Conservation (phyloP, 352 stramenopile genomes). For the Phytophthora cactorum region DNA sequence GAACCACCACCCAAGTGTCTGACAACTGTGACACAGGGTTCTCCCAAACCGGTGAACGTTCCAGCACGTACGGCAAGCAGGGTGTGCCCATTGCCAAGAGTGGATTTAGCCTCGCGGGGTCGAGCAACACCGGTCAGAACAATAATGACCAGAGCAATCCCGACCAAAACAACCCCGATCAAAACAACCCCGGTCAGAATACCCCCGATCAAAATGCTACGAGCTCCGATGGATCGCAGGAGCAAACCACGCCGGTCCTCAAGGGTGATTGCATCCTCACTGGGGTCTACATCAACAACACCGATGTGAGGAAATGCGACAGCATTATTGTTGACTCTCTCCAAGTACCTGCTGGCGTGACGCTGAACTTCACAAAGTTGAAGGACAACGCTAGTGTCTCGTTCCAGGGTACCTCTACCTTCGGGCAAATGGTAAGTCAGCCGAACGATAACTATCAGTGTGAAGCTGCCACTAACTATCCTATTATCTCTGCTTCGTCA, state of each 20-base stretch:
- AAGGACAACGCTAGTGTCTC: constrained; percentile 28
- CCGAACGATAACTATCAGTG: no score
- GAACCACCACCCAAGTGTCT: background rate
- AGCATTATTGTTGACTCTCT: constrained; percentile 32
- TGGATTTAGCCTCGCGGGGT: constrained; percentile 2
- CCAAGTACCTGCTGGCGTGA: constrained; percentile 34
- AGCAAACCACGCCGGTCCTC: constrained; percentile 7
- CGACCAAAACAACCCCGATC: background rate
- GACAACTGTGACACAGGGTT: constrained; percentile 9
- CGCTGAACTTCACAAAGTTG: constrained; percentile 38
- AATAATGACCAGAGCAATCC: background rate
- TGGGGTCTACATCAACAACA: constrained; percentile 34
- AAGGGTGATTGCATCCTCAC: constrained; percentile 32
- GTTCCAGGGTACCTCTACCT: constrained; percentile 37
- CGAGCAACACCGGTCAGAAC: background rate
- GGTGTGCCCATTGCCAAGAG: constrained; percentile 4
- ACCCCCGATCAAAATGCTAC: constrained; percentile 9
- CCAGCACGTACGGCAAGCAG: constrained; percentile 7
- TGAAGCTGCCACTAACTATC: no score
- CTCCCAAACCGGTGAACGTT: background rate
- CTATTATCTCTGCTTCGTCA: no score
- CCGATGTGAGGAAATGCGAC: constrained; percentile 22
- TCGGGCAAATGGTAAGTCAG: constrained; percentile 33
- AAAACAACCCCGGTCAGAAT: constrained; percentile 11
- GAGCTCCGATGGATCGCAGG: constrained; percentile 15